phyloP scores from a whole-genome alignment of 306 rosid species.

The Hippophae gyantsensis region DNA sequence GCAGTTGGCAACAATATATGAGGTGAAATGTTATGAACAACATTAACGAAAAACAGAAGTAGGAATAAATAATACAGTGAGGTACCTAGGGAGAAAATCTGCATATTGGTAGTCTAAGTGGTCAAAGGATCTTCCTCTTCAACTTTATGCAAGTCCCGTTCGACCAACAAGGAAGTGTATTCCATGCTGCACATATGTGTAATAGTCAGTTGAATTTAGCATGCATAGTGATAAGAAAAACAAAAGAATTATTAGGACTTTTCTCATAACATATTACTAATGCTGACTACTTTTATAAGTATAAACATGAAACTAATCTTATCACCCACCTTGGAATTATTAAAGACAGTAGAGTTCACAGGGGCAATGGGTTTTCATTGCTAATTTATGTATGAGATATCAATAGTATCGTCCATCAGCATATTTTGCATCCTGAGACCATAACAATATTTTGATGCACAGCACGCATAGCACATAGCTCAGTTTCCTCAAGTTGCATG shows the following conservation, averaged over 20 bases:
- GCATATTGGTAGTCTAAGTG: constrained; percentile 26
- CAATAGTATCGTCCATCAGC: constrained; percentile 13
- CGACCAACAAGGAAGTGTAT: neutral
- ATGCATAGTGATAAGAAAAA: neutral
- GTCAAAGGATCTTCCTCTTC: constrained; percentile 18
- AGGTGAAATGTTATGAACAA: neutral
- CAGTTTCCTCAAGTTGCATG: constrained; percentile 7
- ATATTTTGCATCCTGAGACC: constrained; percentile 20
- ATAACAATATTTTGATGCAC: constrained; percentile 21
- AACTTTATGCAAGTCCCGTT: constrained; percentile 12
- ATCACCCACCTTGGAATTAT: constrained; percentile 19
- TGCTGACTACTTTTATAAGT: neutral
- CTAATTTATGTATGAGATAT: constrained; percentile 14
- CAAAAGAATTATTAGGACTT: neutral
- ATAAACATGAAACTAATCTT: neutral
- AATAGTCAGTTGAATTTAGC: neutral
- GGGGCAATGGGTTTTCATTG: constrained; percentile 1
- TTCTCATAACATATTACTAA: neutral
- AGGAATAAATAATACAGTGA: neutral
- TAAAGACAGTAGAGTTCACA: neutral
- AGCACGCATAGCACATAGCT: constrained; percentile 12
- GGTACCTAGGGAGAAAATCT: constrained; percentile 5
- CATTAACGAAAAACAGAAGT: neutral
- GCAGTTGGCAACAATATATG: neutral
- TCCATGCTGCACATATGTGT: constrained; percentile 9